These are phyloP conservation scores for Akanthomyces dipterigenus DNA, from an alignment of 2,329 filamentous ascomycete species.

Conservation along the genomic window DNA sequence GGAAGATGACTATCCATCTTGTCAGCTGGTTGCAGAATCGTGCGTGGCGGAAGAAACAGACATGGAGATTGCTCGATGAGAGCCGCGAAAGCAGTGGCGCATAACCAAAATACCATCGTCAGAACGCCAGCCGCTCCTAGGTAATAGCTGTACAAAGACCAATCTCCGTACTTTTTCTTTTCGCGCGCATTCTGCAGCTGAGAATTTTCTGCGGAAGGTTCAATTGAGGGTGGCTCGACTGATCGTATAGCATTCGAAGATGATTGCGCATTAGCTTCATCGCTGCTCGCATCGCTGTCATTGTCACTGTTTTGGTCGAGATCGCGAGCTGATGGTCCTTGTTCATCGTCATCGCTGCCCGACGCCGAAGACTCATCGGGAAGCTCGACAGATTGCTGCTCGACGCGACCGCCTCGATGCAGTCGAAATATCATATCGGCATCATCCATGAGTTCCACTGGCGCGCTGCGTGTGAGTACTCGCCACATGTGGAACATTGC, in stretches of 20 bases:
- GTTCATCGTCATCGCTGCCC: background rate
- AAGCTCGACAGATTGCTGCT: background rate
- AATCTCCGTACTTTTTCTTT: background rate
- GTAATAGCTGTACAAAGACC: constrained; percentile 4
- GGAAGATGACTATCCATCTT: background rate
- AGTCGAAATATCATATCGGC: background rate
- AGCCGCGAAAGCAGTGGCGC: background rate
- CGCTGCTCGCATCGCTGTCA: background rate
- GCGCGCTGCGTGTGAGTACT: background rate
- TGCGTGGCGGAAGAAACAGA: background rate
- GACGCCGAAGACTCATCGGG: background rate
- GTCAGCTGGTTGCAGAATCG: background rate
- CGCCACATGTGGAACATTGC: no score
- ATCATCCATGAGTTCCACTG: background rate
- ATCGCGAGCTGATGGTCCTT: no score
- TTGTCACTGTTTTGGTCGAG: no score
- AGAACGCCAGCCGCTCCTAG: background rate
- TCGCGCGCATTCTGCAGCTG: background rate
- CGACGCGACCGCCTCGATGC: background rate
- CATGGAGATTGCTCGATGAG: background rate
- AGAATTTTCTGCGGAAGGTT: background rate
- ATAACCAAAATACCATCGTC: background rate
- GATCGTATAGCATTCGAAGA: no score
- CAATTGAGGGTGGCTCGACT: background rate
- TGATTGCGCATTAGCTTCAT: no score